Percentiles rank a stretch among this genome's conserved stretches.
Conservation (phyloP, 371 early-diverging fungal species). For the Mucor circinelloides region DNA sequence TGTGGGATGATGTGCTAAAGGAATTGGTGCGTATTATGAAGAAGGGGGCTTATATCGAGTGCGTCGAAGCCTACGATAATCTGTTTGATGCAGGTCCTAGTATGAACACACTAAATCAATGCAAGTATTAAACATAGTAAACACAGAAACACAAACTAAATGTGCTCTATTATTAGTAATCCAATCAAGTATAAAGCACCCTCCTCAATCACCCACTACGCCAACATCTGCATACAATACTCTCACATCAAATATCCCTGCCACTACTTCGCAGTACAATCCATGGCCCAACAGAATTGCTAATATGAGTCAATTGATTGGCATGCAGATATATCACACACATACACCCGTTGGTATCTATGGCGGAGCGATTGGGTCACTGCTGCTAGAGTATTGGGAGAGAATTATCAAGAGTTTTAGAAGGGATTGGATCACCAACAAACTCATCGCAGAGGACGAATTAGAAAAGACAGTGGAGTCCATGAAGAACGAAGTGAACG, state of each 20-base stretch:
- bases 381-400: slow-evolving; percentile 47
- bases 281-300: slow-evolving; percentile 51
- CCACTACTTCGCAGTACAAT: slow-evolving; percentile 16
- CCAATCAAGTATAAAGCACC: slow-evolving; percentile 12
- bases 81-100: slow-evolving; percentile 48
- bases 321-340: slow-evolving; percentile 47
- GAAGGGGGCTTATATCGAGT: slow-evolving; percentile 51
- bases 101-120: slow-evolving; percentile 37
- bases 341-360: slow-evolving; percentile 46
- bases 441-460: slow-evolving; percentile 40
- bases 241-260: not conserved
- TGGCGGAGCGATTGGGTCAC: slow-evolving; percentile 38
- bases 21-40: slow-evolving; percentile 48
- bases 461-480: slow-evolving; percentile 29
- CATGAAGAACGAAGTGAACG: slow-evolving; percentile 38
- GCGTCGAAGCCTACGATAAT: slow-evolving; percentile 46
- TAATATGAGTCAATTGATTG: slow-evolving; percentile 30
- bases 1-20: slow-evolving; percentile 42
- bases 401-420: slow-evolving; percentile 29
- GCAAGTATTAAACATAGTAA: not conserved
- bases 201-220: slow-evolving; percentile 13
- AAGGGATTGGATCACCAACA: slow-evolving; percentile 39
- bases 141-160: not conserved
- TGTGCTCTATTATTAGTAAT: slow-evolving; percentile 3
- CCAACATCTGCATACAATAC: not conserved